phyloP scores from a whole-genome alignment of 768 basidiomycete species.

The Leccinum disarticulatum region DNA sequence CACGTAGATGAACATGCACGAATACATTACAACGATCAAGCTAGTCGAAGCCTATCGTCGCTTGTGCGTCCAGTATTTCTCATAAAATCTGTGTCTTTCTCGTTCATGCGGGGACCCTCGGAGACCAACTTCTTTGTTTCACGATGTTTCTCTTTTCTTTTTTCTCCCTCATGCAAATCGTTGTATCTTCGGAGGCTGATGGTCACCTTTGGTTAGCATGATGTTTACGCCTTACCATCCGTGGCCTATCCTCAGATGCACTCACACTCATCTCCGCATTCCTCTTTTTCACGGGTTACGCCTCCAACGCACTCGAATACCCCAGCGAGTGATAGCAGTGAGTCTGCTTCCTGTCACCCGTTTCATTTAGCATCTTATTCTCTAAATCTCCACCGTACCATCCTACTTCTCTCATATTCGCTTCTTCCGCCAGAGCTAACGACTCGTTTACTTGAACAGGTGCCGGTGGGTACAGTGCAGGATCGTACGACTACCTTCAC shows the following conservation, averaged over 20 bases:
- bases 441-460: constrained; percentile 12
- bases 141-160: background rate
- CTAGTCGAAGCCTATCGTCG: constrained; percentile 21
- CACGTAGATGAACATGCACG: constrained; percentile 10
- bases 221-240: constrained; percentile 1
- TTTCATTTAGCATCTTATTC: background rate
- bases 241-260: constrained; percentile 8
- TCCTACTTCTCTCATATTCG: background rate
- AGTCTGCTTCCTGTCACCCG: constrained; percentile 10
- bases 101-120: background rate
- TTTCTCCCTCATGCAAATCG: background rate
- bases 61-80: constrained; percentile 21
- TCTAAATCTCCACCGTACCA: background rate
- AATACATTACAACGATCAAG: constrained; percentile 16
- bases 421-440: background rate
- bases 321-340: constrained; percentile 29
- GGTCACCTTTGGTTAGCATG: constrained; percentile 14
- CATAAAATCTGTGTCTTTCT: background rate
- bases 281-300: constrained; percentile 22
- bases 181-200: background rate
- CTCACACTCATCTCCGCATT: constrained; percentile 19
- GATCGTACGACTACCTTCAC: constrained; percentile 25
- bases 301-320: constrained; percentile 27
- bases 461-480: constrained; percentile 14
- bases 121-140: background rate